Percentiles rank a stretch among this genome's conserved stretches.
Evolutionary conservation across 169 alveolate genomes (phyloP).

Genomic region (Plasmodium falciparum): DNA sequence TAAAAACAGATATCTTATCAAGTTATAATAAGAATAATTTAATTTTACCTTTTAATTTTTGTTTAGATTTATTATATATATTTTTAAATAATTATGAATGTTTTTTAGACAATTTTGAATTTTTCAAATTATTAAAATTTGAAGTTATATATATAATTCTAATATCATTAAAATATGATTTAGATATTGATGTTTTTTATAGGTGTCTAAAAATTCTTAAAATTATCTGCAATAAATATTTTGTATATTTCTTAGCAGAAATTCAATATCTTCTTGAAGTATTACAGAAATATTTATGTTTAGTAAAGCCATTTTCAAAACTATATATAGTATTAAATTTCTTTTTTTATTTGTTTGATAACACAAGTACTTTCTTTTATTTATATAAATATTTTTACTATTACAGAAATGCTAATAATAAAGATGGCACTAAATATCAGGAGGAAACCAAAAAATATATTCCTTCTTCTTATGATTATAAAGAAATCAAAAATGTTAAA

Average conservation of each 20-base stretch:
- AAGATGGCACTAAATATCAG: background rate
- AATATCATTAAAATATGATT: constrained; percentile 49
- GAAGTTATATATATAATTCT: constrained; percentile 50
- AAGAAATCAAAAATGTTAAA: background rate
- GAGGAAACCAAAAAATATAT: background rate
- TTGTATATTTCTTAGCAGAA: constrained; percentile 72
- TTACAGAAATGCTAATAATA: background rate
- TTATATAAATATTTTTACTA: constrained; percentile 58
- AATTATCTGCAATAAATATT: constrained; percentile 53
- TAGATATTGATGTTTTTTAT: constrained; percentile 60
- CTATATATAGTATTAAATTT: constrained; percentile 65
- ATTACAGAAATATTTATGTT: constrained; percentile 50
- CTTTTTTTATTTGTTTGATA: constrained; percentile 69
- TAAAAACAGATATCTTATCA: constrained; percentile 42
- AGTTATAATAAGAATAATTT: constrained; percentile 66
- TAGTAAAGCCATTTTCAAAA: constrained; percentile 50
- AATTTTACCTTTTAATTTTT: constrained; percentile 60
- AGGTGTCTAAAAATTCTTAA: constrained; percentile 61
- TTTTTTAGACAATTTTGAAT: constrained; percentile 62
- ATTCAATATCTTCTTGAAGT: constrained; percentile 29
- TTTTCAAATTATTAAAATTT: constrained; percentile 72
- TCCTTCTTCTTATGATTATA: background rate
- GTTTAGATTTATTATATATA: constrained; percentile 61
- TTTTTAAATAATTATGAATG: constrained; percentile 66
- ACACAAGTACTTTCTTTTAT: constrained; percentile 22